Percentiles rank a stretch among this genome's conserved stretches.
Conservation (phyloP, 2,329 filamentous ascomycete genomes). For the Teratosphaeriaceae sp. region DNA sequence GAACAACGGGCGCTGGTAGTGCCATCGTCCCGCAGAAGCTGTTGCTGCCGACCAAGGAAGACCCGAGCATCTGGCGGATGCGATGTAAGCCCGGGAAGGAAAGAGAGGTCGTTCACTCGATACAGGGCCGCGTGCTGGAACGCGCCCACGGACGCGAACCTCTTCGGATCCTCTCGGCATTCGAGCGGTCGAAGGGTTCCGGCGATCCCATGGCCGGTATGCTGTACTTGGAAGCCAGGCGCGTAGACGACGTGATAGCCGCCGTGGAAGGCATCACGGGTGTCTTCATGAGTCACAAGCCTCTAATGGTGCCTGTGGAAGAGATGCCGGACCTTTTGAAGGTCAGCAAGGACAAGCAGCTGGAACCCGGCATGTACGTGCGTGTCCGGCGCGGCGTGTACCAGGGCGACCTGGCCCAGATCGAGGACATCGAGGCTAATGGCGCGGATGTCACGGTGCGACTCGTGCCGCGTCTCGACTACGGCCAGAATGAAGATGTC, state of each 20-base stretch:
- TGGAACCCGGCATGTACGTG: slow-evolving; percentile 87
- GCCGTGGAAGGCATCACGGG: slow-evolving; percentile 80
- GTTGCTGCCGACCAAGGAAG: slow-evolving; percentile 85
- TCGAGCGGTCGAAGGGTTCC: slow-evolving; percentile 67
- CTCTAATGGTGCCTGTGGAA: slow-evolving; percentile 86
- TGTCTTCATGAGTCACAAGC: slow-evolving; percentile 80
- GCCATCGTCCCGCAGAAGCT: slow-evolving; percentile 77
- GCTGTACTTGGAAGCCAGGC: slow-evolving; percentile 87
- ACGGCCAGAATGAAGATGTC: slow-evolving; percentile 76
- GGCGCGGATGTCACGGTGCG: slow-evolving; percentile 81
- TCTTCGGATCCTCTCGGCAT: slow-evolving; percentile 78
- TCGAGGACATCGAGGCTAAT: slow-evolving; percentile 88
- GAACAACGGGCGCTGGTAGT: slow-evolving; percentile 61
- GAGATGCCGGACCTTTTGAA: slow-evolving; percentile 96
- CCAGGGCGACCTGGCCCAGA: slow-evolving; percentile 81
- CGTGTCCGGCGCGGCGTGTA: slow-evolving; percentile 74
- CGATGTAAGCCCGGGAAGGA: slow-evolving; percentile 95
- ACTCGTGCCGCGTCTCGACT: slow-evolving; percentile 86
- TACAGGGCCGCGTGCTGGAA: slow-evolving; percentile 86
- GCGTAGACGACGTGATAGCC: slow-evolving; percentile 76
- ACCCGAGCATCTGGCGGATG: slow-evolving; percentile 93
- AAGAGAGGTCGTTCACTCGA: slow-evolving; percentile 77
- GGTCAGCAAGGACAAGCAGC: slow-evolving; percentile 75
- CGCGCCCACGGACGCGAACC: slow-evolving; percentile 70
- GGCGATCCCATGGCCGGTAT: slow-evolving; percentile 69